phyloP scores from a whole-genome alignment of 2,329 filamentous ascomycete species.

The Diaporthe velutina region DNA sequence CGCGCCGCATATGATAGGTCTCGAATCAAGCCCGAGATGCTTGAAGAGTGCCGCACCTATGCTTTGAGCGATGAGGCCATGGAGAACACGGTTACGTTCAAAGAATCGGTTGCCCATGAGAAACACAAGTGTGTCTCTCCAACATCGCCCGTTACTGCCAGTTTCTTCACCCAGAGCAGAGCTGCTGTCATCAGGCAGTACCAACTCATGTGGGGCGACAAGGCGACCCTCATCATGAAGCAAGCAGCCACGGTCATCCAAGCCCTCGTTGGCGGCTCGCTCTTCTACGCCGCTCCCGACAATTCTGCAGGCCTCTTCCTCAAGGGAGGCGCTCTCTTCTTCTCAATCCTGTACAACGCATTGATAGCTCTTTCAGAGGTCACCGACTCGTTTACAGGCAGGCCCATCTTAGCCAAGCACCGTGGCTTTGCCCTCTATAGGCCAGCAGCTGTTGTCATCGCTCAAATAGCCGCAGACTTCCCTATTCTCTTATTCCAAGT shows the following conservation, averaged over 20 bases:
- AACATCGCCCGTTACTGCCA: conserved; percentile 68
- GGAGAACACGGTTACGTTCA: conserved; percentile 65
- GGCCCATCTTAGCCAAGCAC: conserved; percentile 71
- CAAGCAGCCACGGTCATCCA: conserved; percentile 69
- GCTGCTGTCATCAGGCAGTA: conserved; percentile 72
- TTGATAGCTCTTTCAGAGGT: conserved; percentile 76
- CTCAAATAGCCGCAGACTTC: conserved; percentile 66
- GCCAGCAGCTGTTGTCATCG: conserved; percentile 70
- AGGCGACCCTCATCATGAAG: conserved; percentile 73
- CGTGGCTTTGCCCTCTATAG: conserved; percentile 69
- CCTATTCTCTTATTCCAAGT: conserved; percentile 71
- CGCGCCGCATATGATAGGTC: conserved; percentile 65
- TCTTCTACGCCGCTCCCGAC: conserved; percentile 74
- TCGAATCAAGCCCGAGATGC: conserved; percentile 62
- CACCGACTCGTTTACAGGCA: conserved; percentile 71
- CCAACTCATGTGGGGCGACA: conserved; percentile 75
- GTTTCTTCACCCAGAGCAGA: conserved; percentile 67
- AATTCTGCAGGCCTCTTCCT: conserved; percentile 72
- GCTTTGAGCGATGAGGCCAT: conserved; percentile 63
- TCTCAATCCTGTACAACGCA: conserved; percentile 72
- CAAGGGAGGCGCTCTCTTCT: conserved; percentile 74
- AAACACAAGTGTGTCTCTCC: conserved; percentile 67
- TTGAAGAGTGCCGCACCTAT: conserved; percentile 67
- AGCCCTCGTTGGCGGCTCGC: conserved; percentile 73
- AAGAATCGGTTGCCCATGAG: conserved; percentile 63